Percentiles rank a stretch among this genome's conserved stretches.
These are phyloP conservation scores for Mycena galericulata DNA, from an alignment of 768 basidiomycete species.

Conservation along the genomic window DNA sequence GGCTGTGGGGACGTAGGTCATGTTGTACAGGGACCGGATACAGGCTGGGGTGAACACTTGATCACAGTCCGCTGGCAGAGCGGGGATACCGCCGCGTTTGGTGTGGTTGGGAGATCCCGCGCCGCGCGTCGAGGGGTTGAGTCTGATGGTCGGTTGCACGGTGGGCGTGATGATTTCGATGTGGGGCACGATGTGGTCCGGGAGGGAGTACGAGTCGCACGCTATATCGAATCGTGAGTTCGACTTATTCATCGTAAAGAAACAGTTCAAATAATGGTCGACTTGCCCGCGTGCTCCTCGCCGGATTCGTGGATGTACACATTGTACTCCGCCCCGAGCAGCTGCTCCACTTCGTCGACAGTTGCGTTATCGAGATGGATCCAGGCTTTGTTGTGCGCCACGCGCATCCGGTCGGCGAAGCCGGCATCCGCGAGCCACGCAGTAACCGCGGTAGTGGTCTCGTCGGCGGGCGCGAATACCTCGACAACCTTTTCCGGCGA, in stretches of 20 bases:
- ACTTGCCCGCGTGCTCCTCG: conserved; percentile 45
- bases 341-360: conserved; percentile 45
- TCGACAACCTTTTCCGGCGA: conserved; percentile 42
- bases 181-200: conserved; percentile 41
- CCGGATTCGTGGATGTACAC: conserved; percentile 46
- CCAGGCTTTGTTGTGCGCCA: conserved; percentile 45
- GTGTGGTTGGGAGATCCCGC: background rate
- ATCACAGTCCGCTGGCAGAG: conserved; percentile 37
- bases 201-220: conserved; percentile 49
- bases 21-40: conserved; percentile 49
- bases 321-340: conserved; percentile 49
- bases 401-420: conserved; percentile 39
- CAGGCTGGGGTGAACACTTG: conserved; percentile 44
- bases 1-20: conserved; percentile 46
- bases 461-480: conserved; percentile 45
- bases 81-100: conserved; percentile 28
- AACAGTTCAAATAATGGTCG: background rate
- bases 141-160: conserved; percentile 43
- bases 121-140: background rate
- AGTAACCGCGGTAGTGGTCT: conserved; percentile 42
- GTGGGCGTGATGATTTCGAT: conserved; percentile 53
- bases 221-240: conserved; percentile 29
- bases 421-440: conserved; percentile 47
- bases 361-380: conserved; percentile 46
- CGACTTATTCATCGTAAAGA: background rate